These are phyloP conservation scores for Moelleriella libera DNA, from an alignment of 2,329 filamentous ascomycete genomes.

Conservation along the genomic window DNA sequence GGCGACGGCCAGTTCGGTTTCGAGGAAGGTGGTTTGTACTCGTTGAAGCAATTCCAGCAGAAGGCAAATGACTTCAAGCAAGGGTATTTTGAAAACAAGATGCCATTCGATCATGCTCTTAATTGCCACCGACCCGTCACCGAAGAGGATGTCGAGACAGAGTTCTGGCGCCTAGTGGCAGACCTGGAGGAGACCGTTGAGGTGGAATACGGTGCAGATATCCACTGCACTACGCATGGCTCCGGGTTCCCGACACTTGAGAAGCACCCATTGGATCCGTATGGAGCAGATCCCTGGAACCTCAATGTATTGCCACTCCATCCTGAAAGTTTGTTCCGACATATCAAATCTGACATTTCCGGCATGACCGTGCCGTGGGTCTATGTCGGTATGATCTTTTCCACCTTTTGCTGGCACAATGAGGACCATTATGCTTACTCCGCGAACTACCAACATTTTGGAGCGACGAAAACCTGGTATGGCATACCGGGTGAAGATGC, in stretches of 20 bases:
- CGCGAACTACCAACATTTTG: conserved; percentile 96
- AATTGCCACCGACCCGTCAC: conserved; percentile 72
- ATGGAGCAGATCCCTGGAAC: conserved; percentile 89
- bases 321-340: conserved; percentile 81
- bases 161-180: conserved; percentile 93
- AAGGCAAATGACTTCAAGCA: conserved; percentile 93
- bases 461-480: conserved; percentile 98
- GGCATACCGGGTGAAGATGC: conserved; percentile 90
- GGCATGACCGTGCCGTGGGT: conserved; percentile 99
- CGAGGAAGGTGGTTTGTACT: conserved; percentile 92
- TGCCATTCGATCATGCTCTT: conserved; percentile 72
- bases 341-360: conserved; percentile 97
- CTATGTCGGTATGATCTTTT: conserved; percentile 99
- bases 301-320: conserved; percentile 84
- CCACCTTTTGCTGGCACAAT: conserved; percentile 98
- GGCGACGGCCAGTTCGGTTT: conserved; percentile 96
- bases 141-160: conserved; percentile 88
- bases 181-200: conserved; percentile 92
- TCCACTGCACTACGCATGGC: conserved; percentile 94
- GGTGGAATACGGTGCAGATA: conserved; percentile 95
- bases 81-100: conserved; percentile 79
- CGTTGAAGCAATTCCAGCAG: conserved; percentile 87
- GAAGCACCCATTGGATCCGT: conserved; percentile 72
- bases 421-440: conserved; percentile 98
- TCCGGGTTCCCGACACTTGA: conserved; percentile 94